Percentiles rank a stretch among this genome's conserved stretches.
Conservation (phyloP, 768 basidiomycete genomes). For the Mycena leptocephala region DNA sequence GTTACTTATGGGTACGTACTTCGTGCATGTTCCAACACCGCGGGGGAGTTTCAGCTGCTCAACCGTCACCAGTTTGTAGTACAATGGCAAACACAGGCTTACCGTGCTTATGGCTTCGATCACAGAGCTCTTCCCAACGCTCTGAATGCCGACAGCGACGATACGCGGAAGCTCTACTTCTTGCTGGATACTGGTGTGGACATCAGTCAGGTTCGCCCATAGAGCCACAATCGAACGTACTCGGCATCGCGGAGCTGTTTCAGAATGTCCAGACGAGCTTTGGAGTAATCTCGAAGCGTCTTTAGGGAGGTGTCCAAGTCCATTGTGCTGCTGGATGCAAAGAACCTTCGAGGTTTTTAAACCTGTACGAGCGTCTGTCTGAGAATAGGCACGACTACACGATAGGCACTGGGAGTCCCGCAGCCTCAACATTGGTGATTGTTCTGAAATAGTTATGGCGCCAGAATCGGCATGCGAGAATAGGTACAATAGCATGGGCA, state of each 20-base stretch:
- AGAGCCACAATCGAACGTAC: background rate
- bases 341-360: background rate
- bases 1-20: background rate
- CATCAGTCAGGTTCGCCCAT: background rate
- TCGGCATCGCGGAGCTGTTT: conserved; percentile 19
- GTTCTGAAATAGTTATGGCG: conserved; percentile 1
- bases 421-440: background rate
- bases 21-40: conserved; percentile 21
- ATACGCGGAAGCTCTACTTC: conserved; percentile 18
- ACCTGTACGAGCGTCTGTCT: background rate
- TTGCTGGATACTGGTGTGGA: conserved; percentile 5
- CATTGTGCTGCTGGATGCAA: conserved; percentile 7
- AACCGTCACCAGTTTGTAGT: background rate
- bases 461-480: background rate
- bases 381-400: background rate
- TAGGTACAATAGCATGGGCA: conserved; percentile 6
- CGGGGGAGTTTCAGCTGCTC: conserved; percentile 23
- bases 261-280: conserved; percentile 18
- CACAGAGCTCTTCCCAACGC: conserved; percentile 21
- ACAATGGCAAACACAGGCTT: background rate
- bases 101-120: conserved; percentile 23
- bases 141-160: conserved; percentile 21
- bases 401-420: background rate
- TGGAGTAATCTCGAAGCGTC: conserved; percentile 23
- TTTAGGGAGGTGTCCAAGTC: background rate